A percentile compares a stretch with the other conserved stretches of the same genome.
Evolutionary conservation across 257 asterid species (phyloP).

Genomic region (Solanum chiquidenum): DNA sequence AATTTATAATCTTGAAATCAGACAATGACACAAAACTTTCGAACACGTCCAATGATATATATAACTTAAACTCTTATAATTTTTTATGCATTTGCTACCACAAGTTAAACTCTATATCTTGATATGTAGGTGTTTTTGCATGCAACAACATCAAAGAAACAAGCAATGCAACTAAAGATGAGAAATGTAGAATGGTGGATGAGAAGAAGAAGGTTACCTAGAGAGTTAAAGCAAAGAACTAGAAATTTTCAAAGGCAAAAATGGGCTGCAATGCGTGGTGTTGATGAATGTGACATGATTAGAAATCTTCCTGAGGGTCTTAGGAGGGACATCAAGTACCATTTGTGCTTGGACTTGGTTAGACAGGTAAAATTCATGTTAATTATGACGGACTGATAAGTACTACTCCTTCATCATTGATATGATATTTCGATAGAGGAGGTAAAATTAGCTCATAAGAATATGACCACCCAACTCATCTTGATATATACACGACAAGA

Average conservation of each 20-base stretch:
- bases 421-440: no score
- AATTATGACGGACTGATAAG: no score
- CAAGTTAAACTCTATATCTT: neutral
- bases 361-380: neutral
- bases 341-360: slow-evolving; percentile 21
- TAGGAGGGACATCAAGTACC: slow-evolving; percentile 27
- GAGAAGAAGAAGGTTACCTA: slow-evolving; percentile 18
- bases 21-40: neutral
- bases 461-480: neutral
- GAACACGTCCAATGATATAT: neutral
- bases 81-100: neutral
- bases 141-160: slow-evolving; percentile 20
- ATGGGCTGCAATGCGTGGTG: slow-evolving; percentile 23
- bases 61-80: neutral
- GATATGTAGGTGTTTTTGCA: slow-evolving; percentile 17
- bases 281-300: slow-evolving; percentile 20
- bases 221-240: slow-evolving; percentile 13
- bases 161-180: slow-evolving; percentile 20
- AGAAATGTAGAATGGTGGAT: slow-evolving; percentile 28
- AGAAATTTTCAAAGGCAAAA: slow-evolving; percentile 12
- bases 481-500: neutral
- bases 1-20: neutral
- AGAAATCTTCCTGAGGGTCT: slow-evolving; percentile 24
- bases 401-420: neutral
- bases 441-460: no score